Evolutionary conservation across 148 eudicot genomes (phyloP).

Genomic region (Fagopyrum tataricum): DNA sequence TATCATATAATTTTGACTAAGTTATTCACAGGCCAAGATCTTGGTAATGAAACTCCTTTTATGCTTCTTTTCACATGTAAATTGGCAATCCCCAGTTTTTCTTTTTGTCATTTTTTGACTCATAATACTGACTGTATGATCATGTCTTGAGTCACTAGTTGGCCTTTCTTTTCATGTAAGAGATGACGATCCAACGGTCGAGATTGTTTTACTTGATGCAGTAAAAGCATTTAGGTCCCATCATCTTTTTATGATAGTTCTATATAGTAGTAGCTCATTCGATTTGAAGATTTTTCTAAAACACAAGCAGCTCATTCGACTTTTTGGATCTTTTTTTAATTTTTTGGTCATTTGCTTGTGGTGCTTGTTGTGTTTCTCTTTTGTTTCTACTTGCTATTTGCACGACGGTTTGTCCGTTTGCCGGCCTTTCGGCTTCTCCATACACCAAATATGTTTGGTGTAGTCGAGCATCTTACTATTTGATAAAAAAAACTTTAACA

Average conservation of each 20-base stretch:
- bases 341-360: no score
- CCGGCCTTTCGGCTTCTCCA: no score
- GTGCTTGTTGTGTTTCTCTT: no score
- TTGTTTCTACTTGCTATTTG: no score
- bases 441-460: no score
- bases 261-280: not conserved
- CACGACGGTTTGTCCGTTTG: no score
- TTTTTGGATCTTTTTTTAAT: no score
- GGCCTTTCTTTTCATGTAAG: not conserved
- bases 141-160: not conserved
- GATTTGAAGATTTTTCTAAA: not conserved
- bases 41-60: not conserved
- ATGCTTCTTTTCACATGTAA: conserved; percentile 5
- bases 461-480: no score
- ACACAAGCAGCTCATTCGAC: no score
- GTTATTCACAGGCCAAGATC: not conserved
- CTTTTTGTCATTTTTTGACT: conserved; percentile 11
- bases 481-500: no score
- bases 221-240: not conserved
- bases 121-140: conserved; percentile 4
- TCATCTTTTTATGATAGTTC: not conserved
- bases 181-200: not conserved
- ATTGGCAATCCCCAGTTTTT: not conserved
- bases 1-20: not conserved
- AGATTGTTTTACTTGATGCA: not conserved